phyloP scores from a whole-genome alignment of 2,329 filamentous ascomycete genomes.

The Venturia carpophila region DNA sequence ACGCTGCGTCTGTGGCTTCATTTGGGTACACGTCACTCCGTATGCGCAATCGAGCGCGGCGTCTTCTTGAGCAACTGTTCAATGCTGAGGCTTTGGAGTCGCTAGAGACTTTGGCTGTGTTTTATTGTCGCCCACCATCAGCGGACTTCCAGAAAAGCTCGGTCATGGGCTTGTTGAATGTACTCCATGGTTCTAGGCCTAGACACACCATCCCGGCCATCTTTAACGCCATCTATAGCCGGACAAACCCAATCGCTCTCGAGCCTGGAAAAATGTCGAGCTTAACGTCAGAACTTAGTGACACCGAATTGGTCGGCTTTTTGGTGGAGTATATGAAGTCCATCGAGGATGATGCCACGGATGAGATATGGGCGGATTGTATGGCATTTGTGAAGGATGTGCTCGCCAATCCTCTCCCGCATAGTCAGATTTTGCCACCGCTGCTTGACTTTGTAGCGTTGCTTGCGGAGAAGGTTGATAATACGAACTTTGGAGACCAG shows the following conservation, averaged over 20 bases:
- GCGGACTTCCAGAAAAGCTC: slow-evolving; percentile 49
- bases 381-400: slow-evolving; percentile 85
- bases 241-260: slow-evolving; percentile 75
- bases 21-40: slow-evolving; percentile 86
- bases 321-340: slow-evolving; percentile 83
- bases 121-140: slow-evolving; percentile 58
- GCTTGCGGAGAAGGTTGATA: slow-evolving; percentile 90
- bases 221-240: slow-evolving; percentile 92
- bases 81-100: slow-evolving; percentile 88
- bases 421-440: slow-evolving; percentile 79
- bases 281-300: slow-evolving; percentile 73
- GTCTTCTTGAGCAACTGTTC: slow-evolving; percentile 87
- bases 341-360: slow-evolving; percentile 92
- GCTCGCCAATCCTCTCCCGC: slow-evolving; percentile 86
- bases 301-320: slow-evolving; percentile 79
- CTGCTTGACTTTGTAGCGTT: slow-evolving; percentile 84
- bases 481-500: slow-evolving; percentile 95
- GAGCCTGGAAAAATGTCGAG: slow-evolving; percentile 78
- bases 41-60: slow-evolving; percentile 80
- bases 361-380: slow-evolving; percentile 96
- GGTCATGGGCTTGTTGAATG: slow-evolving; percentile 80
- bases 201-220: slow-evolving; percentile 88
- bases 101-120: slow-evolving; percentile 78
- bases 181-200: slow-evolving; percentile 81
- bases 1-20: slow-evolving; percentile 64